Conservation (phyloP, 108 stramenopile genomes). For the Conticribra weissflogii region DNA sequence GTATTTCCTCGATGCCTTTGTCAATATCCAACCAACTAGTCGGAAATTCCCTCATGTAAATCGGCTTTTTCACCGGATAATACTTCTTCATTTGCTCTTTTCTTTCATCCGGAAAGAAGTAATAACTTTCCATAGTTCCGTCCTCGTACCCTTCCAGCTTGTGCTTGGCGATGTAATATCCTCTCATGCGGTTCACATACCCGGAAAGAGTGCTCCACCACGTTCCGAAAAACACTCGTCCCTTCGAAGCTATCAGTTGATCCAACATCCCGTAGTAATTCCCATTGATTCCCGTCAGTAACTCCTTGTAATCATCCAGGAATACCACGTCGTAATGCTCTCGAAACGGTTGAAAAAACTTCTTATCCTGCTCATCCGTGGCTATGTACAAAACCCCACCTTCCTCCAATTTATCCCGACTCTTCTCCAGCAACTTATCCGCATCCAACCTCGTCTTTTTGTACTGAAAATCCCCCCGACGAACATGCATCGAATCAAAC, state of each 20-base stretch:
- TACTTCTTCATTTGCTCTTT: constrained; percentile 64
- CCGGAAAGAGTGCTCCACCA: constrained; percentile 83
- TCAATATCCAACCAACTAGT: constrained; percentile 86
- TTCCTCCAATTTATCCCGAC: constrained; percentile 42
- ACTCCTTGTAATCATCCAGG: constrained; percentile 73
- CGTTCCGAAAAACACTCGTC: constrained; percentile 76
- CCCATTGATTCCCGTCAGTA: constrained; percentile 56
- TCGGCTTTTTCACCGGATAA: constrained; percentile 68
- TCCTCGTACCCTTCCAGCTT: constrained; percentile 61
- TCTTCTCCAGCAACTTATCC: constrained; percentile 35
- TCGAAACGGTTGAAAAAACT: constrained; percentile 75
- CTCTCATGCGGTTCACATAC: constrained; percentile 84
- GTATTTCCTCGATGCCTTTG: constrained; percentile 36
- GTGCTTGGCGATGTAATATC: constrained; percentile 69
- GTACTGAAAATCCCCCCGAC: constrained; percentile 72
- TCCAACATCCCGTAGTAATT: constrained; percentile 90
- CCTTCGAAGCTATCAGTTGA: constrained; percentile 79
- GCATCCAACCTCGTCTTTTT: constrained; percentile 50
- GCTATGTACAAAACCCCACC: constrained; percentile 55
- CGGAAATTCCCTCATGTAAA: constrained; percentile 89
- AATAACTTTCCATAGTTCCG: constrained; percentile 69
- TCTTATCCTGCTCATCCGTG: constrained; percentile 73
- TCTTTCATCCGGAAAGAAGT: constrained; percentile 58
- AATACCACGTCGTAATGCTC: constrained; percentile 76
- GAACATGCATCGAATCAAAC: constrained; percentile 88